Evolutionary conservation across 805 yeast genomes (phyloP), one percentile per base, ranked within the genome.

Genomic region (Candida koratica): DNA sequence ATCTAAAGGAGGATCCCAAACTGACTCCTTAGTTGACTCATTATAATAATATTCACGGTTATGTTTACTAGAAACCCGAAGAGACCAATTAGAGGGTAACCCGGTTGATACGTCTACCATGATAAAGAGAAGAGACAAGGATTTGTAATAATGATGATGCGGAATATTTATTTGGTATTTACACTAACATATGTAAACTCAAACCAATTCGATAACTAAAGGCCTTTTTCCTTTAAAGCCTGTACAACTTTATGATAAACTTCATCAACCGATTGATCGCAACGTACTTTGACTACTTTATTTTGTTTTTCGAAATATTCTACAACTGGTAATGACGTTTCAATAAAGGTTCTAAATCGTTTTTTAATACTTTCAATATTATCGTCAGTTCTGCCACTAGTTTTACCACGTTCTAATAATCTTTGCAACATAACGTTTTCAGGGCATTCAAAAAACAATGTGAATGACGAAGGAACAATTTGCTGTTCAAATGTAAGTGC

Each of bases 371-470:
- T 79, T 56, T 89, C 97, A 38, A 83, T 74, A 61, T 90, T 90
- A 58, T 90, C 98, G 59, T 90, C 98, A 17, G 84, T 57, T 58
- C 98, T 79, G 22, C 98, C 98, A 52, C 93, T 81, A 10, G 96
- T 90, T 68, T 90, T 84, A 19, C 96, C 96, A 61, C 98, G 78
- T 60, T 87, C 84, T 41, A 90, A 65, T 44, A 90, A 71, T 58
- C 98, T 79, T 46, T 75, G 64, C 47, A 88, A 69, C 97, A 90
- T 89, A 37, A 86, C 84, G 26, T 64, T 54, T 58, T 84, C 93
- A 1, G 90, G 85, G 58, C 94, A 84, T 46, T 84, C 88, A 52
- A 84, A 84, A 61, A 81, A 84, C 27, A 84, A 65, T 2, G 84
- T 78, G 60, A 82, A 75, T 17, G 77, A 68, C 44, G 85, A 81